phyloP scores from a whole-genome alignment of 129 eudicot genomes.

The Helianthus annuus region DNA sequence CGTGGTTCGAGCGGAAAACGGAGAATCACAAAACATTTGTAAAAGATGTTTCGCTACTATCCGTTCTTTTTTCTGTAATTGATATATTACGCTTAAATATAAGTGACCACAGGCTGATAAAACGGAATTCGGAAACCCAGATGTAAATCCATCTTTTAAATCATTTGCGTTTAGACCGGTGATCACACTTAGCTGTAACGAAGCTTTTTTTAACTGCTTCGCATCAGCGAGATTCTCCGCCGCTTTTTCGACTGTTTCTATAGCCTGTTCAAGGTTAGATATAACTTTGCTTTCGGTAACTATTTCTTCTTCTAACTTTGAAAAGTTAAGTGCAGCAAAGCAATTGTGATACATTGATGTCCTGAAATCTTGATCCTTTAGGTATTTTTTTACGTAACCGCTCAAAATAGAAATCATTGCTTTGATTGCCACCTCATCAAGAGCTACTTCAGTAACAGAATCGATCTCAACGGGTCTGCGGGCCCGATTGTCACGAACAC shows the following conservation, averaged over 20 bases:
- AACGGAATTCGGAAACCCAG: constrained; percentile 65
- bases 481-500: constrained; percentile 36
- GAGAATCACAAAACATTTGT: constrained; percentile 80
- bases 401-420: constrained; percentile 66
- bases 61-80: constrained; percentile 64
- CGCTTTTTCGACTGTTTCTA: constrained; percentile 74
- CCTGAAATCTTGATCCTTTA: constrained; percentile 59
- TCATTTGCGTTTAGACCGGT: constrained; percentile 69
- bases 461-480: constrained; percentile 46
- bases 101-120: constrained; percentile 86
- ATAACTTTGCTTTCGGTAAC: constrained; percentile 63
- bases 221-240: constrained; percentile 54
- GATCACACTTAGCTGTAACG: constrained; percentile 76
- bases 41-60: constrained; percentile 71
- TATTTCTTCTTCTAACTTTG: constrained; percentile 51
- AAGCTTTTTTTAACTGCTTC: constrained; percentile 71
- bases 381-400: constrained; percentile 49
- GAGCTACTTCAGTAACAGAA: constrained; percentile 52
- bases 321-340: constrained; percentile 58
- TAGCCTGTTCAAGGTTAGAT: constrained; percentile 75
- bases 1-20: constrained; percentile 57
- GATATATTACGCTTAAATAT: constrained; percentile 64
- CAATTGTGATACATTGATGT: constrained; percentile 62
- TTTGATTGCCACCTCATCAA: constrained; percentile 71
- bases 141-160: constrained; percentile 58